phyloP scores from a whole-genome alignment of 2,329 filamentous ascomycete species.

The Cercospora sojina region DNA sequence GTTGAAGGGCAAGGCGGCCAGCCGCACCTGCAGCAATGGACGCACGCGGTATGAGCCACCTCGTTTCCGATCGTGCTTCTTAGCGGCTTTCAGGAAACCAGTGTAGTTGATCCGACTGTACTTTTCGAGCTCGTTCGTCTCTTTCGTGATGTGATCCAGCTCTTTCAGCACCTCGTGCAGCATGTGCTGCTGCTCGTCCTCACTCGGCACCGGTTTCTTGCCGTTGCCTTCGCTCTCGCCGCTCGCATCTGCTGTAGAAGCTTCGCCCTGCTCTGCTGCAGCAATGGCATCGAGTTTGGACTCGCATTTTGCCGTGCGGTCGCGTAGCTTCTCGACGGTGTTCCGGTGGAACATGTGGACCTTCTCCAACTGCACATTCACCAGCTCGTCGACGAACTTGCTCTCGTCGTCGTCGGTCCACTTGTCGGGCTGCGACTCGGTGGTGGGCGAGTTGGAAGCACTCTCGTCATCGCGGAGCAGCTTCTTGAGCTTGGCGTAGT shows the following conservation, averaged over 20 bases:
- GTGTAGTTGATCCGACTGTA: constrained; percentile 97
- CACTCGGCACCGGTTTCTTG: constrained; percentile 39
- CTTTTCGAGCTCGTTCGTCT: constrained; percentile 89
- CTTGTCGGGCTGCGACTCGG: constrained; percentile 51
- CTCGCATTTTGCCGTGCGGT: constrained; percentile 72
- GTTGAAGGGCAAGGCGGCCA: constrained; percentile 90
- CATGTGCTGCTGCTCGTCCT: constrained; percentile 50
- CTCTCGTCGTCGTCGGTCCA: constrained; percentile 97
- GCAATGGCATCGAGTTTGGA: constrained; percentile 60
- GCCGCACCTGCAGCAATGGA: constrained; percentile 84
- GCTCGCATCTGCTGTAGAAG: constrained; percentile 32
- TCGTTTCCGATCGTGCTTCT: constrained; percentile 96
- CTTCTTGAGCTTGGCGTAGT: constrained; percentile 89
- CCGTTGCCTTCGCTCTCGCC: constrained; percentile 25
- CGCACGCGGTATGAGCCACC: constrained; percentile 83
- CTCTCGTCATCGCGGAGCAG: constrained; percentile 71
- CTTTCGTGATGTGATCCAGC: constrained; percentile 82
- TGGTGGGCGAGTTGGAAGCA: constrained; percentile 47
- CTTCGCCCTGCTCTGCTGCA: constrained; percentile 37
- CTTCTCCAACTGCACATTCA: constrained; percentile 93
- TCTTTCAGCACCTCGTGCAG: constrained; percentile 73
- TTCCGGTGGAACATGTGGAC: constrained; percentile 85
- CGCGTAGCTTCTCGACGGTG: constrained; percentile 76
- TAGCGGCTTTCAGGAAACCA: constrained; percentile 94
- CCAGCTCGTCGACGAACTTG: constrained; percentile 88